Conservation (phyloP, 179 eudicot genomes). For the Gypsophila paniculata region DNA sequence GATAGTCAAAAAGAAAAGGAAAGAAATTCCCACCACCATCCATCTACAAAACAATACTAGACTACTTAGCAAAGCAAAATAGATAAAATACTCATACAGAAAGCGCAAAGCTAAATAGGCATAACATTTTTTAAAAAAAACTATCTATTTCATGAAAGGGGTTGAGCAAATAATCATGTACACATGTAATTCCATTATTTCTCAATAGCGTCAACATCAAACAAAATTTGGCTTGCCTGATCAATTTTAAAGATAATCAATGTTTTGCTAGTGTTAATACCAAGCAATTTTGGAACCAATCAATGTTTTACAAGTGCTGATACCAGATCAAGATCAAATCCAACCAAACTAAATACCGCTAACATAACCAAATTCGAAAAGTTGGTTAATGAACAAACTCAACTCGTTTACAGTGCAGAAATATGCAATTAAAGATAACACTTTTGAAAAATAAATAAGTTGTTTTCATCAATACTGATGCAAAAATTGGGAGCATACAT, state of each 20-base stretch:
- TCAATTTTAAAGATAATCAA: neutral
- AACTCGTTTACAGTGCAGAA: neutral
- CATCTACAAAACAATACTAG: neutral
- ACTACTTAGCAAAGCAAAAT: no score
- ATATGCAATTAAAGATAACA: neutral
- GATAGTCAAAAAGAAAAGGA: no score
- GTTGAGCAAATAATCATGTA: constrained; percentile 1
- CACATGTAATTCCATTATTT: neutral
- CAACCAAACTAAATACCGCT: neutral
- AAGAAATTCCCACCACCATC: no score
- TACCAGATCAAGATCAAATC: neutral
- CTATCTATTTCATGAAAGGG: neutral
- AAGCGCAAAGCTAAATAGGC: neutral
- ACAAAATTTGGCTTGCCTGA: neutral
- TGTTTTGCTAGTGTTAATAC: no score
- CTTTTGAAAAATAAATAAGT: neutral
- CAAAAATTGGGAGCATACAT: constrained; percentile 4
- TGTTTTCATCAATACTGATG: neutral
- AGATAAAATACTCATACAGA: neutral
- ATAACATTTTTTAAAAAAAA: neutral
- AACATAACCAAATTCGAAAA: neutral
- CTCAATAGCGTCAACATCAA: neutral
- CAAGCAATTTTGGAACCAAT: neutral
- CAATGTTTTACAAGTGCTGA: constrained; percentile 1
- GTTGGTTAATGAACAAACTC: neutral